Conservation (phyloP, 495 filamentous ascomycete genomes). For the Aspergillus panamensis region DNA sequence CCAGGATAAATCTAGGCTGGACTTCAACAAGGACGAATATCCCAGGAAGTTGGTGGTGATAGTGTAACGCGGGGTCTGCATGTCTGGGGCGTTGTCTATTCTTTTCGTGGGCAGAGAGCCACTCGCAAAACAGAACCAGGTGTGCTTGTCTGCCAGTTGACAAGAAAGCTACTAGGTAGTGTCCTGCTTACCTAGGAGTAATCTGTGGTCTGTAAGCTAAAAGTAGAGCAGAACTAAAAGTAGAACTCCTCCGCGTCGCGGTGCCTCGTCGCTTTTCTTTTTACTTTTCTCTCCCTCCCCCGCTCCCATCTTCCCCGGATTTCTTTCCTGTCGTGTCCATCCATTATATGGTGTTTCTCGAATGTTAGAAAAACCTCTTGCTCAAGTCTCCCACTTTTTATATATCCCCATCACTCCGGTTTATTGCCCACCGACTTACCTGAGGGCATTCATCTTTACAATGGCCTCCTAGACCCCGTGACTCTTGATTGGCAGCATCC, state of each 20-base stretch:
- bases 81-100: not conserved
- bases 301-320: slow-evolving; percentile 20
- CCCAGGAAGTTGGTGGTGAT: not conserved
- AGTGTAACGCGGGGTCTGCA: not conserved
- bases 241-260: not conserved
- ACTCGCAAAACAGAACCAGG: no score
- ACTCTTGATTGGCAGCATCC: not conserved
- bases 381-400: not conserved
- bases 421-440: not conserved
- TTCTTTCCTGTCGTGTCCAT: slow-evolving; percentile 6
- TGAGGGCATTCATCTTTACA: not conserved
- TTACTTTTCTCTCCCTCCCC: slow-evolving; percentile 15
- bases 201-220: no score
- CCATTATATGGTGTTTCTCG: not conserved
- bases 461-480: not conserved
- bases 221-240: no score
- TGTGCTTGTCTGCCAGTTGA: no score
- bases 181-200: not conserved
- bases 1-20: not conserved
- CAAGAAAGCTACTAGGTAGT: not conserved
- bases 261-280: slow-evolving; percentile 2
- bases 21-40: not conserved
- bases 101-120: no score
- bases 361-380: not conserved
- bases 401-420: not conserved